Conservation (phyloP, 176 grass and related monocot species). For the Aegilops speltoides region DNA sequence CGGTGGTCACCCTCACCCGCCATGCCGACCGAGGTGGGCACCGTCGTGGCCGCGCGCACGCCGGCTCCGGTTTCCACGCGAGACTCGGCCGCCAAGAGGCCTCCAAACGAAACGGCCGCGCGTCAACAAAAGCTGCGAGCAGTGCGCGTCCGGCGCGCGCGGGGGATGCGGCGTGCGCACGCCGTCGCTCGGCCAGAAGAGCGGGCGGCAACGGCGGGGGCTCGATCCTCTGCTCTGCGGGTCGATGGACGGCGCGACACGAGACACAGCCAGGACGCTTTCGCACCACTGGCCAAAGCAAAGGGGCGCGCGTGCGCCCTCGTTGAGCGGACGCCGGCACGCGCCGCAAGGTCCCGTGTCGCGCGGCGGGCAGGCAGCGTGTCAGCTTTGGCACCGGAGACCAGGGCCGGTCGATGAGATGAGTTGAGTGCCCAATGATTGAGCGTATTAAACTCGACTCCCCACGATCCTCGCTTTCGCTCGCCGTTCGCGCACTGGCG, state of each 20-base stretch:
- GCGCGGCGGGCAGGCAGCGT: slow-evolving; percentile 18
- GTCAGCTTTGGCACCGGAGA: not conserved
- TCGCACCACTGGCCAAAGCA: not conserved
- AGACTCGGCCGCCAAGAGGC: not conserved
- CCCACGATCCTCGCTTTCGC: not conserved
- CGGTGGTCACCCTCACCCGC: not conserved
- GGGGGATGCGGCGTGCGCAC: not conserved
- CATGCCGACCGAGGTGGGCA: too few relatives aligned
- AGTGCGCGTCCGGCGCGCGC: too few relatives aligned
- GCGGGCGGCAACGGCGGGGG: not conserved
- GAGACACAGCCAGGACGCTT: not conserved
- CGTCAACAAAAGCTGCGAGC: not conserved
- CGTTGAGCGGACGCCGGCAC: slow-evolving; percentile 19
- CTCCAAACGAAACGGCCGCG: not conserved
- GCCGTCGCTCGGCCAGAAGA: not conserved
- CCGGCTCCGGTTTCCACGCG: too few relatives aligned
- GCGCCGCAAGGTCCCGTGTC: slow-evolving; percentile 19
- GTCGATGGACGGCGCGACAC: not conserved
- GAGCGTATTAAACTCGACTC: slow-evolving; percentile 1
- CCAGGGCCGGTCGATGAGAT: not conserved
- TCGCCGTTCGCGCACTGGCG: not conserved
- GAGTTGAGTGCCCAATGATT: slow-evolving; percentile 57
- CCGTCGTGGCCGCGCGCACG: too few relatives aligned
- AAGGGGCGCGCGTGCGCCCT: not conserved
- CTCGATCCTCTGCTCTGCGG: too few relatives aligned